A percentile compares a stretch with the other conserved stretches of the same genome.
phyloP scores from a whole-genome alignment of 208 protist species.

The Leishmania guyanensis region DNA sequence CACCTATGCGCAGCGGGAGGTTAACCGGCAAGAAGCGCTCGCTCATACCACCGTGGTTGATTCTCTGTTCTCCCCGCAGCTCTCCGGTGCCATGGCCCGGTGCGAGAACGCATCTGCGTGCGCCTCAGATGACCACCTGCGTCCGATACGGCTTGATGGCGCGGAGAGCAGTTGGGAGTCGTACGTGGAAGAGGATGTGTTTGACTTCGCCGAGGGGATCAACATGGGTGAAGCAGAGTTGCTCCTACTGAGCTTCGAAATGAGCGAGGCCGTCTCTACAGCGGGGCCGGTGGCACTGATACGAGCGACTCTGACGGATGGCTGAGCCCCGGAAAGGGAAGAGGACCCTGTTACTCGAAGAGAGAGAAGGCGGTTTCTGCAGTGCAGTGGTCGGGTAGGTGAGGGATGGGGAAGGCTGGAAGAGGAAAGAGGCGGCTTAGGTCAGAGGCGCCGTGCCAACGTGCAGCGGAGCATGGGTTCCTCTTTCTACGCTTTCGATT shows the following conservation, averaged over 20 bases:
- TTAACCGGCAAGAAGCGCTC: slow-evolving; percentile 14
- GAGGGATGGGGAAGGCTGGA: background rate
- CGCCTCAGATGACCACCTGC: background rate
- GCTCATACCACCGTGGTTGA: background rate
- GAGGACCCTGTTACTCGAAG: background rate
- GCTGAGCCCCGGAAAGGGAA: slow-evolving; percentile 1
- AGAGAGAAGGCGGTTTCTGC: background rate
- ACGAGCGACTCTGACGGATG: slow-evolving; percentile 16
- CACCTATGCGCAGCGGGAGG: slow-evolving; percentile 24
- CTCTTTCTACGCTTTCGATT: background rate
- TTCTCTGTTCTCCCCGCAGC: slow-evolving; percentile 20
- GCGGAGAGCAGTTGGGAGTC: slow-evolving; percentile 19
- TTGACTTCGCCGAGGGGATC: slow-evolving; percentile 15
- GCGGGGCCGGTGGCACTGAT: background rate
- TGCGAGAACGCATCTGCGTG: background rate
- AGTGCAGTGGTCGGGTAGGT: background rate
- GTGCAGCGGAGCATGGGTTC: background rate
- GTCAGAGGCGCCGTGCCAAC: background rate
- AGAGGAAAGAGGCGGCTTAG: background rate
- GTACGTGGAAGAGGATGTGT: slow-evolving; percentile 16
- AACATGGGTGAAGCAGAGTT: slow-evolving; percentile 14
- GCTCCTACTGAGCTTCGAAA: slow-evolving; percentile 12
- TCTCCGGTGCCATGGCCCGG: slow-evolving; percentile 10
- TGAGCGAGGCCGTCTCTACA: slow-evolving; percentile 4
- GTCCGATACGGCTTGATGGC: slow-evolving; percentile 15